These are phyloP conservation scores for Penicillium sp. DNA, from an alignment of 2,329 filamentous ascomycete genomes.

Conservation along the genomic window DNA sequence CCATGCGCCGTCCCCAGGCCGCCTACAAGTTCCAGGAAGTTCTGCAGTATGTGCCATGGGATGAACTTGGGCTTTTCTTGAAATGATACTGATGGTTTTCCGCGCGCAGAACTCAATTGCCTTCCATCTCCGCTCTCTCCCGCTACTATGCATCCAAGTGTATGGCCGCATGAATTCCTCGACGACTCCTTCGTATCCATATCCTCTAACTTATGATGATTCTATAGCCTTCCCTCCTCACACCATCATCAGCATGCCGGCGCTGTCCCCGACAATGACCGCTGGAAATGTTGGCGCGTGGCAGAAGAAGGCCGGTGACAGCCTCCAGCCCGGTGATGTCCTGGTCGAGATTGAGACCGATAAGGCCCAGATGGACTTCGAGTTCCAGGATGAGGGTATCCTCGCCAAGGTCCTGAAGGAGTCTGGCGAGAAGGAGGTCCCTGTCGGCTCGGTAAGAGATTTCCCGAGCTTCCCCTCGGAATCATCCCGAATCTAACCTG, in stretches of 20 bases:
- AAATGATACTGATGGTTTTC: constrained; percentile 22
- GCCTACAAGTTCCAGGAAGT: constrained; percentile 46
- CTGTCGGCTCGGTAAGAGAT: constrained; percentile 85
- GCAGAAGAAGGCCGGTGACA: constrained; percentile 96
- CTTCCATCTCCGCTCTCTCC: constrained; percentile 60
- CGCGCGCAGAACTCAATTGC: constrained; percentile 42
- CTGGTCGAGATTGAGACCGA: constrained; percentile 98
- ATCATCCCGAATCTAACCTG: constrained; percentile 7
- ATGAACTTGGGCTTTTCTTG: background rate
- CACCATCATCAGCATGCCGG: constrained; percentile 95
- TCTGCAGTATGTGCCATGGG: constrained; percentile 35
- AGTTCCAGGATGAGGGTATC: constrained; percentile 97
- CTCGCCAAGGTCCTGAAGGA: constrained; percentile 94
- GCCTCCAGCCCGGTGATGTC: constrained; percentile 86
- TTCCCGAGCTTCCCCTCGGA: constrained; percentile 18
- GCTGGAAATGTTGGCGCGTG: constrained; percentile 93
- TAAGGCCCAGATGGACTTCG: constrained; percentile 99
- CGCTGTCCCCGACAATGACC: constrained; percentile 96
- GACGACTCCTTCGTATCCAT: background rate
- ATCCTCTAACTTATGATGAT: constrained; percentile 13
- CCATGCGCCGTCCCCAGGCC: constrained; percentile 48
- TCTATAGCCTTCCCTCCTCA: constrained; percentile 84
- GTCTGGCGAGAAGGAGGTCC: constrained; percentile 86
- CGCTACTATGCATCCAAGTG: constrained; percentile 70
- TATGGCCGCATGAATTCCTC: constrained; percentile 38